phyloP scores from a whole-genome alignment of 768 basidiomycete genomes.

The Sporobolomyces roseus region DNA sequence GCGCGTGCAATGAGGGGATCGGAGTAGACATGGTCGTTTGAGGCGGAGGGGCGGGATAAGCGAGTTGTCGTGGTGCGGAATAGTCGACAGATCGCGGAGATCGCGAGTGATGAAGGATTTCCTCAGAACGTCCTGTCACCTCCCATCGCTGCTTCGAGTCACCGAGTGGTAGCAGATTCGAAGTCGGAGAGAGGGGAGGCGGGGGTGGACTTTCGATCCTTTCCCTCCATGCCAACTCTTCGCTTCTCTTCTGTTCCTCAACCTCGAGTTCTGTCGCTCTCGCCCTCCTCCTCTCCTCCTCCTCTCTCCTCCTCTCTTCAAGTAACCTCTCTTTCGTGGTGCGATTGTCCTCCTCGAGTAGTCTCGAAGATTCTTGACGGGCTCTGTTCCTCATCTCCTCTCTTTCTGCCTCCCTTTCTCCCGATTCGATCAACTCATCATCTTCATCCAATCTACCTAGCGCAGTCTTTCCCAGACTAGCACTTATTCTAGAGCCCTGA shows the following conservation, averaged over 20 bases:
- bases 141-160: no score
- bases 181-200: neutral
- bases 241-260: neutral
- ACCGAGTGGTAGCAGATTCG: neutral
- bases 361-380: neutral
- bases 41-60: no score
- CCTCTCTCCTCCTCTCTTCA: neutral
- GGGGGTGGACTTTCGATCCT: conserved; percentile 6
- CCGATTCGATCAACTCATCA: neutral
- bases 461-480: neutral
- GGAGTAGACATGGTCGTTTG: no score
- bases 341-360: conserved; percentile 6
- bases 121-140: neutral
- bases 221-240: neutral
- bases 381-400: neutral
- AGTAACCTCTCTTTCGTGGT: neutral
- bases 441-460: neutral
- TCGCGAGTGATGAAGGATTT: neutral
- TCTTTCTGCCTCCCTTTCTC: neutral
- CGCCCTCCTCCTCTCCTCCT: neutral
- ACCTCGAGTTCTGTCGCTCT: neutral
- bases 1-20: no score
- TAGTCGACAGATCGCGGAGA: neutral
- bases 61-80: no score
- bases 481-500: neutral